These are phyloP conservation scores for Ceratocystis papillata DNA, from an alignment of 2,329 filamentous ascomycete species.

Conservation along the genomic window DNA sequence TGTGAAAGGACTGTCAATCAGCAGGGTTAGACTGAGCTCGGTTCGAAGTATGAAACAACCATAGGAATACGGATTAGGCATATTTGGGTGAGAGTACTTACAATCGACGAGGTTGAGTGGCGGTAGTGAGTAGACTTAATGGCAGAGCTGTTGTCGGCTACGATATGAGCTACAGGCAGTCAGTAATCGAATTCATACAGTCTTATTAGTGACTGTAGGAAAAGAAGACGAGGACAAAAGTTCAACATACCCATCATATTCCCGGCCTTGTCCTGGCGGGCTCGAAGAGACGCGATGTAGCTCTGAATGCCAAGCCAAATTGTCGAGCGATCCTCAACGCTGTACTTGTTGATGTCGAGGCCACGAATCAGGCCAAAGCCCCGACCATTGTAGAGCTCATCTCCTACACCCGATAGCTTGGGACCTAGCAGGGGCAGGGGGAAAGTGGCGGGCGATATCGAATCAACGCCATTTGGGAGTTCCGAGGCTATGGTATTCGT, in stretches of 20 bases:
- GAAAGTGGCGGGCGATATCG: constrained; percentile 47
- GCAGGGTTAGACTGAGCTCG: not conserved
- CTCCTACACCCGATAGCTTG: constrained; percentile 42
- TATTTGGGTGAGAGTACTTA: constrained; percentile 32
- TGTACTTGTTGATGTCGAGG: constrained; percentile 45
- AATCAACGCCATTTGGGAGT: constrained; percentile 36
- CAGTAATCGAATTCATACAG: not conserved
- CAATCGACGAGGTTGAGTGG: constrained; percentile 48
- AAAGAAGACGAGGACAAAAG: not conserved
- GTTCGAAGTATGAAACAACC: not conserved
- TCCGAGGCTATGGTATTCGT: constrained; percentile 35
- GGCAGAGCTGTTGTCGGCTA: constrained; percentile 44
- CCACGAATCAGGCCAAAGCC: constrained; percentile 58
- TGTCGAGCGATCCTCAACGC: constrained; percentile 50
- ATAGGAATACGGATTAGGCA: not conserved
- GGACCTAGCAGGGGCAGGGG: constrained; percentile 47
- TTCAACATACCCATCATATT: constrained; percentile 47
- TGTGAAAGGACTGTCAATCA: constrained; percentile 51
- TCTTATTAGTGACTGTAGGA: not conserved
- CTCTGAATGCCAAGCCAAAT: constrained; percentile 55
- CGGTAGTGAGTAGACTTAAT: constrained; percentile 44
- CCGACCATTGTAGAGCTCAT: constrained; percentile 47
- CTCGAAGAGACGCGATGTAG: constrained; percentile 51
- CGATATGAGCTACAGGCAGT: constrained; percentile 35
- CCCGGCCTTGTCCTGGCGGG: constrained; percentile 50